These are phyloP conservation scores for Hygrocybe coccinea DNA, from an alignment of 768 basidiomycete species.

Conservation along the genomic window DNA sequence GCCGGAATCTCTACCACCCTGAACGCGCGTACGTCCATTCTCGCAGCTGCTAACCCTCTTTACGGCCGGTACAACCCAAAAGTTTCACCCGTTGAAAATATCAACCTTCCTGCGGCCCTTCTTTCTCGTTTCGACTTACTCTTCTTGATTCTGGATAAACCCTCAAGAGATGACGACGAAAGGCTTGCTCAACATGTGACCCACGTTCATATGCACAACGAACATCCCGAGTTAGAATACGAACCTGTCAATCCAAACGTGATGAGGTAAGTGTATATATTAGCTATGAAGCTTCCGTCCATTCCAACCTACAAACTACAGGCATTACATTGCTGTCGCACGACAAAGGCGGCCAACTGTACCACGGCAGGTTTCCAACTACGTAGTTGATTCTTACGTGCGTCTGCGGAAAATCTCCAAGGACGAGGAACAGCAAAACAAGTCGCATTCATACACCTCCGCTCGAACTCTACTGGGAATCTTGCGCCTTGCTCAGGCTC, in stretches of 20 bases:
- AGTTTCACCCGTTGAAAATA: constrained; percentile 96
- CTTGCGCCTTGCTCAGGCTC: constrained; percentile 89
- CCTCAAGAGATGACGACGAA: constrained; percentile 91
- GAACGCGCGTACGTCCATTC: constrained; percentile 94
- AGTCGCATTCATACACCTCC: constrained; percentile 91
- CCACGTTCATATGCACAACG: constrained; percentile 94
- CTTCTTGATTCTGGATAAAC: constrained; percentile 96
- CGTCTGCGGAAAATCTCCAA: constrained; percentile 90
- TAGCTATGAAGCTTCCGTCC: neutral
- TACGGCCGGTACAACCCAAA: constrained; percentile 99
- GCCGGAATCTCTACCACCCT: constrained; percentile 98
- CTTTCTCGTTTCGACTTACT: constrained; percentile 94
- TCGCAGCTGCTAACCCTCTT: constrained; percentile 96
- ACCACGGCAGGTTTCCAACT: constrained; percentile 80
- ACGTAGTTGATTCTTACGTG: constrained; percentile 94
- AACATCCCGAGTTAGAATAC: constrained; percentile 78
- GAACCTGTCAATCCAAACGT: constrained; percentile 82
- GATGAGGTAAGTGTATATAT: constrained; percentile 61
- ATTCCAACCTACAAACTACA: constrained; percentile 23
- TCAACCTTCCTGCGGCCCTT: constrained; percentile 95
- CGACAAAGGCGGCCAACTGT: constrained; percentile 87
- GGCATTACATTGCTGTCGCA: constrained; percentile 93
- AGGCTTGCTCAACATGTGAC: constrained; percentile 95
- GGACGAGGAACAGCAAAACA: constrained; percentile 83
- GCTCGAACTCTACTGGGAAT: constrained; percentile 93